Evolutionary conservation across 2,329 filamentous ascomycete genomes (phyloP).

Genomic region (Phyllosticta capitalensis): DNA sequence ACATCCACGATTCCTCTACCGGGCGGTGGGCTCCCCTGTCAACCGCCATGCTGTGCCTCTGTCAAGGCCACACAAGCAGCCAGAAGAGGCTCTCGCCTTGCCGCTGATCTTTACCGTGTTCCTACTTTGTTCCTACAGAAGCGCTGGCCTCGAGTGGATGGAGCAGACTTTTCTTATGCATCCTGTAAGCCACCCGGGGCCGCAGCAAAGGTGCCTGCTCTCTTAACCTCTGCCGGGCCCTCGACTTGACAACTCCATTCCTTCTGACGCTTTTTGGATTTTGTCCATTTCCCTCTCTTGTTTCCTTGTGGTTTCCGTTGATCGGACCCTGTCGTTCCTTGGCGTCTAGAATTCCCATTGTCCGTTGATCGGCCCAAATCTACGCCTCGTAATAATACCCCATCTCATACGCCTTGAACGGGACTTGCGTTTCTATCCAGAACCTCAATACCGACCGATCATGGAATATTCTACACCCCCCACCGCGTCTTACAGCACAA

Average conservation of each 20-base stretch:
- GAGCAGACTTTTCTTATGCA: conserved; percentile 1
- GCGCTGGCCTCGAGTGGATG: background rate
- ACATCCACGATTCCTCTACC: background rate
- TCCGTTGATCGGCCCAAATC: background rate
- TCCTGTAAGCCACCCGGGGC: conserved; percentile 5
- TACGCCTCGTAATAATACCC: conserved; percentile 6
- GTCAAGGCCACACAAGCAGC: background rate
- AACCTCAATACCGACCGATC: background rate
- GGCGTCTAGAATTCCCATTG: background rate
- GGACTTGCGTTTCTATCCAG: background rate
- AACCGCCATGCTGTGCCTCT: conserved; percentile 3
- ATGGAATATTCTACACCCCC: conserved; percentile 42
- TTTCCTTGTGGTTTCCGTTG: conserved; percentile 1
- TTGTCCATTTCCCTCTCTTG: conserved; percentile 3
- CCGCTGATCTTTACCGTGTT: conserved; percentile 7
- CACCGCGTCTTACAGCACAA: conserved; percentile 42
- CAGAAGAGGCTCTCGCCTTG: conserved; percentile 9
- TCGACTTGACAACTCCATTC: background rate
- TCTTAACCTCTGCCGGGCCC: conserved; percentile 5
- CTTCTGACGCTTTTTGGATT: conserved; percentile 6
- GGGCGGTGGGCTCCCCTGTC: background rate
- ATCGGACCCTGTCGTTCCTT: background rate
- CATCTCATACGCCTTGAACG: background rate
- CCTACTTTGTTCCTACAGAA: background rate
- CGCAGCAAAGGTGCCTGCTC: background rate